Evolutionary conservation across 2,329 filamentous ascomycete species (phyloP), one percentile per base, ranked within the genome.

Genomic region (Colletotrichum sojae): DNA sequence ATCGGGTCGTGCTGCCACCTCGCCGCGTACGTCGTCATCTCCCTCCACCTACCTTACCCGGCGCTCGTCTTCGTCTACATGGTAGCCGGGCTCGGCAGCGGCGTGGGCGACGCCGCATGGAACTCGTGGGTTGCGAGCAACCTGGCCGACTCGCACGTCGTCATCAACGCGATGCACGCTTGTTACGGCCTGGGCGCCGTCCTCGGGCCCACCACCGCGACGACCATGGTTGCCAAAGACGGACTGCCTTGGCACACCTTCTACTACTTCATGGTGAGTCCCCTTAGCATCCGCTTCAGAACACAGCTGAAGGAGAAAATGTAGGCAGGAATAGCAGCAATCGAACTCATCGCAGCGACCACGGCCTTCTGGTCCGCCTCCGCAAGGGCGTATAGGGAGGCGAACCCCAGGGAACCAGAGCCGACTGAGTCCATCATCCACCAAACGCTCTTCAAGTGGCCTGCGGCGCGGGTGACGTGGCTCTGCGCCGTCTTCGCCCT

Each of bases 171-270:
- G 64, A 79, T 95, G 31, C 92, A 94, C 76, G 91, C 88, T 0
- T 88, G 88, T 45, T 95, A 94, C 74, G 92, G 92, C 1, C 74
- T 93, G 0, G 93, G 93, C 0, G 92, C 90, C 1, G 90, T 91
- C 0, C 81, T 94, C 13, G 84, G 86, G 5, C 92, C 92, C 0
- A 77, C 94, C 4, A 85, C 94, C 65, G 92, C 92, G 1, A 94
- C 93, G 0, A 86, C 87, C 4, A 90, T 95, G 87, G 87, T 94
- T 40, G 89, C 90, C 0, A 89, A 89, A 71, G 20, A 45, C 5
- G 73, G 81, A 3, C 75, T 91, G 56, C 82, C 82, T 0, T 96
- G 93, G 93, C 93, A 91, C 73, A 83, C 83, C 8, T 95, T 92
- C 78, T 95, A 93, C 78, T 94, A 94, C 76, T 80, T 94, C 65